Base-by-base conservation (phyloP, 108 stramenopile genomes). In the Nitzschia palea region DNA sequence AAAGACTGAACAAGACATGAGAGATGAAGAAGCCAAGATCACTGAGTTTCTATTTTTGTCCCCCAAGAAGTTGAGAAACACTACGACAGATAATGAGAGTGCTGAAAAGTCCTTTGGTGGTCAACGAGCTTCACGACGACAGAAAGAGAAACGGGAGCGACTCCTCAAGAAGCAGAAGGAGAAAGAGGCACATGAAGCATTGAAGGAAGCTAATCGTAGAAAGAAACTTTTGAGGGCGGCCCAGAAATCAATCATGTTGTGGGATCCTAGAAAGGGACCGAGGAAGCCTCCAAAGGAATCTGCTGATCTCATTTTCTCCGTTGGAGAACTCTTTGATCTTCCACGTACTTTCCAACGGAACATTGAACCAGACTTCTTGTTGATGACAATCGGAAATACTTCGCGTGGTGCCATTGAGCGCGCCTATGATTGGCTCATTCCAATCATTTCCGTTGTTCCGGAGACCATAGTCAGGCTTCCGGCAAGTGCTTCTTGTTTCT, bases 361-460 rank as follows among this genome's bases (percentile, higher is more conserved):
- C 25, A 57, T 40, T 3, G 55, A 57, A 17, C 90, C 90, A 17
- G 90, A 91, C 51, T 91, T 81, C 60, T 20, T 91, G 25, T 60
- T 86, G 9, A 70, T 55, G 48, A 84, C 90, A 14, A 80, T 91
- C 55, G 90, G 86, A 1, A 62, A 75, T 32, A 83, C 85, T 8
- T 68, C 82, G 9, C 71, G 90, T 42, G 81, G 70, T 30, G 83
- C 86, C 14, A 88, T 91, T 42, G 90, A 91, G 51, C 55, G 90
- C 31, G 86, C 90, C n/a, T 87, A 87, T 43, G 90, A 91, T 45
- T 91, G 90, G 90, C 47, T 91, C 12, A 87, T 91, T 36, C 90
- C 86, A 9, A 81, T 88, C 34, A 85, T 91, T 37, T 91, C 90
- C 23, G 67, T 55, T 25, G 22, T 86, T 48, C 81, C 86, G 27